Evolutionary conservation across 352 stramenopile species (phyloP), one percentile per base, ranked within the genome.

Genomic region (Phytophthora megakarya): DNA sequence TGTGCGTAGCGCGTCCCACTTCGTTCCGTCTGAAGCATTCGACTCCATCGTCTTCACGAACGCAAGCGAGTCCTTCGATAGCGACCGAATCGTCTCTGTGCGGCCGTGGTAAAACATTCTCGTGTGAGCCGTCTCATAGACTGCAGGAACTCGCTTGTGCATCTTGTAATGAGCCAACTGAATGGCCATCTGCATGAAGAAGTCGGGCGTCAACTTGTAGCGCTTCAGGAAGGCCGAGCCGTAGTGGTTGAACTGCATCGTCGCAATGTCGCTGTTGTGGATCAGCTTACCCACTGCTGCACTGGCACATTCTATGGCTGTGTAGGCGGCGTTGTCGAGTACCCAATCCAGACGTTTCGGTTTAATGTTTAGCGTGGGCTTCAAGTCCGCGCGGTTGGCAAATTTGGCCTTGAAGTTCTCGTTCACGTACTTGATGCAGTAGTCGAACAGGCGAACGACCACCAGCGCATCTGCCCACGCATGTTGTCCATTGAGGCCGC

Each of bases 81-180:
- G 78, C 28, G 94, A 87, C 6, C 90, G 84, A 46, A 95, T 92
- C 13, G 90, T 96, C 65, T 97, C 93, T 1, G 97, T 99, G 38
- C 97, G 89, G 3, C 97, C 97, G 63, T 99, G 97, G 47, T 98
- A 95, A 70, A 98, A 99, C 38, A 97, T 82, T n/a, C 96, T 85
- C 63, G 97, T 98, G 81, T 99, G 96, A 16, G 93, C 97, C 13
- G 97, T 97, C 79, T 99, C 97, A 69, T 99, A 99, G 7, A 98
- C 97, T 16, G 94, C 96, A 26, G 92, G 95, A 43, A 98, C 81
- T 62, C 87, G 70, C 28, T 89, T 86, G 81, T 98, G 97, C 61
- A 99, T 95, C 66, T 97, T 96, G 79, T 97, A 99, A 42, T 98
- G 95, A 3, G 95, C 97, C n/a, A 99, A 78, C 73, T 99, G 97